Evolutionary conservation across 2,329 filamentous ascomycete genomes (phyloP).

Genomic region (Diaporthe sp.): DNA sequence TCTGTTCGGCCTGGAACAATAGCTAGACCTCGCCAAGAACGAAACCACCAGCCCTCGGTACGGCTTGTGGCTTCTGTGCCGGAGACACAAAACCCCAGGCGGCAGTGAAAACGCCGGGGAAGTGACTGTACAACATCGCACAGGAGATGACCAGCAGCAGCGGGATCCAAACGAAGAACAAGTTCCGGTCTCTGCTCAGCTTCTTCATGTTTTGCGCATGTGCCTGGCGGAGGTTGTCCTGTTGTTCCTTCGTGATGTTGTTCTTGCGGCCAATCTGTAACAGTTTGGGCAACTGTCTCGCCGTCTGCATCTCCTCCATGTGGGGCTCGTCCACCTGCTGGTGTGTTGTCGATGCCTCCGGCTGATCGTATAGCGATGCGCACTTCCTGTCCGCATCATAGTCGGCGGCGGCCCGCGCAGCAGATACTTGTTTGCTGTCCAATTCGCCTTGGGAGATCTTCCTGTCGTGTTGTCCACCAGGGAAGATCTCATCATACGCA

Average conservation of each 20-base stretch:
- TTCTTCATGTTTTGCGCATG: slow-evolving; percentile 75
- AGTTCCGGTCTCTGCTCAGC: slow-evolving; percentile 73
- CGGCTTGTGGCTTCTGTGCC: not conserved
- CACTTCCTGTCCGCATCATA: slow-evolving; percentile 72
- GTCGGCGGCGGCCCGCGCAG: slow-evolving; percentile 70
- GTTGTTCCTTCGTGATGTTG: slow-evolving; percentile 75
- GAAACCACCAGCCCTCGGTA: slow-evolving; percentile 15
- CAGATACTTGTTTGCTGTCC: slow-evolving; percentile 71
- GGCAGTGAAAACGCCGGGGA: slow-evolving; percentile 34
- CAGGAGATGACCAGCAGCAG: slow-evolving; percentile 38
- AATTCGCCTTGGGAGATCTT: slow-evolving; percentile 59
- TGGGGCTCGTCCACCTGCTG: slow-evolving; percentile 37
- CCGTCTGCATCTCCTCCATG: slow-evolving; percentile 44
- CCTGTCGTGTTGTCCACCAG: slow-evolving; percentile 68
- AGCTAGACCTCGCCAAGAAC: slow-evolving; percentile 36
- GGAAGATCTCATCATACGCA: slow-evolving; percentile 85
- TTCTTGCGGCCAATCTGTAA: slow-evolving; percentile 75
- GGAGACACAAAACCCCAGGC: slow-evolving; percentile 26
- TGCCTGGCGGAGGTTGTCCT: slow-evolving; percentile 72
- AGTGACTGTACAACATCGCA: slow-evolving; percentile 38
- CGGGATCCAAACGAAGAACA: slow-evolving; percentile 74
- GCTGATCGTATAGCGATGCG: slow-evolving; percentile 65
- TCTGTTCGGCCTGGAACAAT: not conserved
- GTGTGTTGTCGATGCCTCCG: slow-evolving; percentile 44
- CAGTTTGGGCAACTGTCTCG: slow-evolving; percentile 55